Evolutionary conservation across 768 basidiomycete genomes (phyloP).

Genomic region (Dictyophora rubrovolvata): DNA sequence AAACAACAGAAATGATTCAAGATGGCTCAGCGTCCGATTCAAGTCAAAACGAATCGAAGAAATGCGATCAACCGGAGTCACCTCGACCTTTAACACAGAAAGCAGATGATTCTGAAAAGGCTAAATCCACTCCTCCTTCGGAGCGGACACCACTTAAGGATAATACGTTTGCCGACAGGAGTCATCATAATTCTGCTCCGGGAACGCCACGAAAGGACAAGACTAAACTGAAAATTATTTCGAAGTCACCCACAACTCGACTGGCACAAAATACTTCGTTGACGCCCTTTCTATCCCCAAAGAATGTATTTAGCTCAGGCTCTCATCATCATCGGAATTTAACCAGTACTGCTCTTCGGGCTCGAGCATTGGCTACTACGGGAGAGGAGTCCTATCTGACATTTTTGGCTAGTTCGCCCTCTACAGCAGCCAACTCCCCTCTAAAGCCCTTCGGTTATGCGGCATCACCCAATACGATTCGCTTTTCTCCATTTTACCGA

Average conservation of each 20-base stretch:
- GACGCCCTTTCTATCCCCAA: not conserved
- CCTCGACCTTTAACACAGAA: not conserved
- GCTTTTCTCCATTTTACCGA: not conserved
- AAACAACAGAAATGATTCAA: not conserved
- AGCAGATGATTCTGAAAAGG: not conserved
- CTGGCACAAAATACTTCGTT: not conserved
- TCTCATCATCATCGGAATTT: not conserved
- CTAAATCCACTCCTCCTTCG: not conserved
- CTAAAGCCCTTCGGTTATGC: not conserved
- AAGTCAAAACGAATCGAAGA: not conserved
- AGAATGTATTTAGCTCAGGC: not conserved
- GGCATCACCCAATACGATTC: not conserved
- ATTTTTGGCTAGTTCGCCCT: constrained; percentile 1
- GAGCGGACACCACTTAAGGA: constrained; percentile 6
- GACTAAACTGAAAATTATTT: not conserved
- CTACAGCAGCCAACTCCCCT: not conserved
- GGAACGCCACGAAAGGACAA: constrained; percentile 6
- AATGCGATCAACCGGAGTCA: not conserved
- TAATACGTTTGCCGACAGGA: constrained; percentile 4
- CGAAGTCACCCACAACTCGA: not conserved
- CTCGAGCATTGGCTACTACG: constrained; percentile 7
- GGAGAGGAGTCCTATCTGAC: constrained; percentile 8
- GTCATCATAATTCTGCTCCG: not conserved
- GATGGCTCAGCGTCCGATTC: not conserved
- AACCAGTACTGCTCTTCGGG: not conserved